Percentiles rank a stretch among this genome's conserved stretches.
phyloP scores from a whole-genome alignment of 2,329 filamentous ascomycete genomes.

The Ceratocystis albifundus region DNA sequence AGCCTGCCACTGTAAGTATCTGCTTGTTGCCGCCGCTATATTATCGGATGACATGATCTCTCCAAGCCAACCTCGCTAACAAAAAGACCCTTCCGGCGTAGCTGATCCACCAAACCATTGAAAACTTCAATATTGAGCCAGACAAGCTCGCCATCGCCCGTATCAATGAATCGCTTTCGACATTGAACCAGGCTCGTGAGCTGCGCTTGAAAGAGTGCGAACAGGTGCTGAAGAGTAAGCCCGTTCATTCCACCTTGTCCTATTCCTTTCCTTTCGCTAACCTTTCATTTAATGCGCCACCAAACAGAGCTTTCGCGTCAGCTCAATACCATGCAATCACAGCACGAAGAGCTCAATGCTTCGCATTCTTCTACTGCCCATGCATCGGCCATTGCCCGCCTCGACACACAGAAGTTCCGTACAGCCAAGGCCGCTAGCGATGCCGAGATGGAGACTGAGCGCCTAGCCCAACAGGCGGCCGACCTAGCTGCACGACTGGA shows the following conservation, averaged over 20 bases:
- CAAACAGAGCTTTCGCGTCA: conserved; percentile 54
- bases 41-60: too few species aligned
- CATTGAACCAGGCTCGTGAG: conserved; percentile 73
- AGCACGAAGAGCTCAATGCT: conserved; percentile 64
- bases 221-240: conserved; percentile 48
- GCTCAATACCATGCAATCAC: conserved; percentile 59
- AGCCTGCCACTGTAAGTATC: conserved; percentile 65
- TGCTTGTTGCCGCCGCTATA: neutral
- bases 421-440: conserved; percentile 85
- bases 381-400: conserved; percentile 68
- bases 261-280: conserved; percentile 25
- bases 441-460: conserved; percentile 86
- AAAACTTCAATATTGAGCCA: conserved; percentile 87
- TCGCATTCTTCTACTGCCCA: conserved; percentile 69
- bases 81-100: conserved; percentile 31
- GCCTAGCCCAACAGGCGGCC: conserved; percentile 66
- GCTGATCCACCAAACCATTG: conserved; percentile 84
- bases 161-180: conserved; percentile 70
- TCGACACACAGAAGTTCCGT: conserved; percentile 90
- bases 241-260: conserved; percentile 12
- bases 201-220: conserved; percentile 63
- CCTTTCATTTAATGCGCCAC: neutral
- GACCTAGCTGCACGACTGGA: conserved; percentile 63
- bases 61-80: conserved; percentile 4
- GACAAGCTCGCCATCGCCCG: conserved; percentile 77